Conservation (phyloP, 2,329 filamentous ascomycete genomes). For the Calonectria pseudoturangicola region DNA sequence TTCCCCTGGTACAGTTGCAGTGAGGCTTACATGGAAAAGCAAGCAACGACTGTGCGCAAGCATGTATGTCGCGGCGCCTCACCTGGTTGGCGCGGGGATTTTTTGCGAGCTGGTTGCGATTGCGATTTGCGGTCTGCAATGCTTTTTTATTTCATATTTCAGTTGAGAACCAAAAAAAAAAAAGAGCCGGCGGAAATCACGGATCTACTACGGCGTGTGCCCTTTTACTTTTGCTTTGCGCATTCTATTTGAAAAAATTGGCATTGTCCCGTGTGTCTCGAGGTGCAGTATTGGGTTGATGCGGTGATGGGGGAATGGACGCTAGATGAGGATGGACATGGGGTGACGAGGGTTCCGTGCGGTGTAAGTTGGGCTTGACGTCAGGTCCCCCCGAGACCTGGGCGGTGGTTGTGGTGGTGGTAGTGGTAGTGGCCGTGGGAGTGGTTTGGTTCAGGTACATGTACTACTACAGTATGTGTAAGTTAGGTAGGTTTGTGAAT, state of each 20-base stretch:
- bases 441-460: background rate
- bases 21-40: constrained; percentile 24
- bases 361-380: constrained; percentile 22
- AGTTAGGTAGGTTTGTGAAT: background rate
- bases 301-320: constrained; percentile 29
- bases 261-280: background rate
- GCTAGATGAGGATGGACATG: constrained; percentile 22
- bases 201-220: background rate
- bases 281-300: background rate
- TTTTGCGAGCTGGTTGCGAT: background rate
- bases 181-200: no score
- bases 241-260: background rate
- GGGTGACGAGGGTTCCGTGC: constrained; percentile 30
- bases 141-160: background rate
- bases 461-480: no score
- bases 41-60: constrained; percentile 18
- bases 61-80: constrained; percentile 23
- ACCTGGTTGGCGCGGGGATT: constrained; percentile 21
- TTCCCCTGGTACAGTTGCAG: background rate
- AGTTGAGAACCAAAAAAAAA: background rate
- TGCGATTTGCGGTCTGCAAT: background rate
- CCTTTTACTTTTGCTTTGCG: no score
- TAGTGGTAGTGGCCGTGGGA: background rate
- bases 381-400: background rate
- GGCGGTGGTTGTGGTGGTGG: no score